Base-by-base conservation (phyloP, 2,329 filamentous ascomycete genomes). In the Lachnellula arida region DNA sequence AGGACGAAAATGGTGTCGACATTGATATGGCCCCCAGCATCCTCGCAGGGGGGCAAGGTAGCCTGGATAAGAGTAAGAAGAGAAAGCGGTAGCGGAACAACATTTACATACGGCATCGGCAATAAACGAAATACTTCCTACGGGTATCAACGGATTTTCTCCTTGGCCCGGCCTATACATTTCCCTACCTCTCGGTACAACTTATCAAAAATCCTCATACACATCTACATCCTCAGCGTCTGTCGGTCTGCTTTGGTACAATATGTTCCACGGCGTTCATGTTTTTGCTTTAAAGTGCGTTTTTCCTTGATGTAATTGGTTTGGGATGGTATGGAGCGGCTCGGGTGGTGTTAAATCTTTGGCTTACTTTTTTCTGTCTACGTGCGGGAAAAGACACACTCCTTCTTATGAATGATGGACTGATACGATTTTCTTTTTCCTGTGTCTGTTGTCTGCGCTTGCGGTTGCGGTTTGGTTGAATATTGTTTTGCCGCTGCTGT, bases 41-140 rank as follows among this genome's bases (percentile, higher is more conserved):
- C 23, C 51, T 69, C 32, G 60, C 68, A 22, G 66, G 68, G 23
- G 63, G 62, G 49, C 62, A 65, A 54, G 69, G 70, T 12, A 72
- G 65, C 51, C 67, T 72, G 43, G 82, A 85, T 62, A 86, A 86
- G 75, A 82, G 76, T 69, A 87, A 87, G 78, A 88, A 88, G 75
- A 79, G 85, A 68, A 88, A 88, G 77, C 78, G 84, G 68, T 86
- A 74, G 56, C 46, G 46, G 53, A 32, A 32, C 12, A 7, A 34
- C 39, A 17, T 44, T 44, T 6, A 44, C 12, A 19, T 23, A 44
- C 42, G 22, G 42, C 42, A 44, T 44, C 19, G 22, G 42, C 40
- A 51, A 49, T 15, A 7, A 43, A 22, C 23, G 46, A 51, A 60
- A 42, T 51, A 56, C 43, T 54, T 55, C 39, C 42, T 54, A 54